phyloP scores from a whole-genome alignment of 2,329 filamentous ascomycete genomes.

The Aspergillus quadricinctus region DNA sequence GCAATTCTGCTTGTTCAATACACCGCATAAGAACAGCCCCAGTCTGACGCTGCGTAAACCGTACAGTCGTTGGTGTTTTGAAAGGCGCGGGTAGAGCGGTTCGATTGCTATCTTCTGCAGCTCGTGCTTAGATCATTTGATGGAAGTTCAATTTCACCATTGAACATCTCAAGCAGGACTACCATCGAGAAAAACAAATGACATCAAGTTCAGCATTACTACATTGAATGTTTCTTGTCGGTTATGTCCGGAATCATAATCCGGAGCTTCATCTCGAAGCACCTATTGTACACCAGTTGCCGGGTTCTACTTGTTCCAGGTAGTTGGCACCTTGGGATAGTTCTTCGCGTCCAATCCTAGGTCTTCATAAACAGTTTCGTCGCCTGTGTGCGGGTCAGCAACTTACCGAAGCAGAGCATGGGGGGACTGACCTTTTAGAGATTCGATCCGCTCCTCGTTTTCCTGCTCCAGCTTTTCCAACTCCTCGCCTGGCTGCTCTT shows the following conservation, averaged over 20 bases:
- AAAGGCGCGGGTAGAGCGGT: no score
- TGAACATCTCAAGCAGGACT: no score
- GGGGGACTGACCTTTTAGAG: constrained; percentile 47
- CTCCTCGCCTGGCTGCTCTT: constrained; percentile 64
- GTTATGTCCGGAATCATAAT: not conserved
- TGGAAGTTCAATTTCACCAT: no score
- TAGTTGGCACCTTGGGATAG: constrained; percentile 60
- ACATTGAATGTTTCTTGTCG: not conserved
- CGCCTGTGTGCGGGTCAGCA: constrained; percentile 36
- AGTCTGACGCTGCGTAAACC: no score
- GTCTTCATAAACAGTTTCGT: constrained; percentile 59
- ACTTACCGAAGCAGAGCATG: not conserved
- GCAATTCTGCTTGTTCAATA: no score
- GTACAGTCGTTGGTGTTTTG: no score
- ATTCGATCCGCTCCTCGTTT: constrained; percentile 63
- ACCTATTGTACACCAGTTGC: not conserved
- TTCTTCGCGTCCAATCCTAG: constrained; percentile 56
- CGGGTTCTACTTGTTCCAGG: constrained; percentile 44
- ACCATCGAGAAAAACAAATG: no score
- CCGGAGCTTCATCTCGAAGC: not conserved
- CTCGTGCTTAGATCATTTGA: no score
- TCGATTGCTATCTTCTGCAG: no score
- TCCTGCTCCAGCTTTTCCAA: constrained; percentile 72
- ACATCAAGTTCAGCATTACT: not conserved
- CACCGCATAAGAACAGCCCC: no score